Evolutionary conservation across 768 basidiomycete species (phyloP), one percentile per base, ranked within the genome.

Genomic region (Termitomyces sp.): DNA sequence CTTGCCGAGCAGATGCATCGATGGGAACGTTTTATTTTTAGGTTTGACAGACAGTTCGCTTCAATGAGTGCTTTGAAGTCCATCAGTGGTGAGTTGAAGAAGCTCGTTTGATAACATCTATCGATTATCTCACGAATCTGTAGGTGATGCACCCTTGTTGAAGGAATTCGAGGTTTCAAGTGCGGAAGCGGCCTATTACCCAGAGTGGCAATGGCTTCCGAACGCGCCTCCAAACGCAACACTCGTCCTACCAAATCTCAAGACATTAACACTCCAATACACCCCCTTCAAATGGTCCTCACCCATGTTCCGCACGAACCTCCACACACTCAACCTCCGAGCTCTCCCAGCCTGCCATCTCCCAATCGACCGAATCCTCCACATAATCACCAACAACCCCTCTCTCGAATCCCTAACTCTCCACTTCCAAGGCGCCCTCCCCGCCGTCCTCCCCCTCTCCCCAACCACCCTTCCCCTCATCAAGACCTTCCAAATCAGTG

Each of bases 21-120:
- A 33, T 93, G 91, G 91, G 81, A 89, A 68, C 80, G 90, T 24
- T 93, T 93, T 66, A 81, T 92, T 12, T 92, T 93, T 67, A 78
- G 87, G 45, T 92, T 90, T 65, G 89, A 91, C 68, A 88, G 84
- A 70, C 87, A 87, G 38, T 92, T 92, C 71, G 74, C 84, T 18
- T 90, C 90, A 4, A 83, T 91, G 75, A 77, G 79, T 60, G 90
- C 91, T 8, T 79, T 93, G 64, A 89, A 89, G 70, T 83, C 86
- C 18, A 86, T 92, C 66, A 81, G 79, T 55, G 89, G 90, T 90
- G 62, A 51, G 84, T 74, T 57, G 28, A 28, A 28, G 28, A 28
- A 28, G 28, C 4, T 28, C 28, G 4, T 28, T 28, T 28, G 28
- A 28, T 28, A 28, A n/a, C n/a, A n/a, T n/a, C 40, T 38, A 46